phyloP scores from a whole-genome alignment of 352 stramenopile genomes.

The Peronosclerospora sorghi region DNA sequence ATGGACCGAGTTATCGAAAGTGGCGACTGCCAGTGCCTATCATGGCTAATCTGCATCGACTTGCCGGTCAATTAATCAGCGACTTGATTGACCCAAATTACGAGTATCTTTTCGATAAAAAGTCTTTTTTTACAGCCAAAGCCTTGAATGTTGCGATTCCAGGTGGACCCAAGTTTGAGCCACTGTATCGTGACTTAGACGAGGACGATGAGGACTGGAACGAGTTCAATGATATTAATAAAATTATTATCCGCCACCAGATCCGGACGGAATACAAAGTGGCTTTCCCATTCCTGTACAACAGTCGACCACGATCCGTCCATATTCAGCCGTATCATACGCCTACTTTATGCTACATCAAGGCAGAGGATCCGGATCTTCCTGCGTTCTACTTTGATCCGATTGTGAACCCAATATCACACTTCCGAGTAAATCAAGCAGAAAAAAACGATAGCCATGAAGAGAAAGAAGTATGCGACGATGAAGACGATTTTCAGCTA shows the following conservation, averaged over 20 bases:
- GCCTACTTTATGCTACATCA: conserved; percentile 95
- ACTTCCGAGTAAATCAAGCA: conserved; percentile 79
- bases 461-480: conserved; percentile 41
- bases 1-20: conserved; percentile 94
- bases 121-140: conserved; percentile 99
- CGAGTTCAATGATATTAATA: conserved; percentile 99
- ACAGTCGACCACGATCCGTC: conserved; percentile 93
- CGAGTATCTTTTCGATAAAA: conserved; percentile 89
- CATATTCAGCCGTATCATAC: conserved; percentile 94
- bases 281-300: conserved; percentile 99
- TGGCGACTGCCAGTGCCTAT: conserved; percentile 96
- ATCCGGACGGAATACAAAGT: conserved; percentile 99
- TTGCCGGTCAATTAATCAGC: conserved; percentile 94
- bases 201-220: conserved; percentile 99
- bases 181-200: conserved; percentile 95
- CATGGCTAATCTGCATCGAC: conserved; percentile 96
- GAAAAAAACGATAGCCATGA: conserved; percentile 30
- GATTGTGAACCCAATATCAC: conserved; percentile 96
- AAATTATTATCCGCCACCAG: conserved; percentile 99
- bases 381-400: conserved; percentile 96
- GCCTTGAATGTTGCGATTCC: conserved; percentile 99
- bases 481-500: conserved; percentile 83
- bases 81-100: conserved; percentile 96
- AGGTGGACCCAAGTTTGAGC: conserved; percentile 98
- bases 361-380: conserved; percentile 90